Evolutionary conservation across 805 yeast species (phyloP).

Genomic region (Metschnikowia aberdeeniae): DNA sequence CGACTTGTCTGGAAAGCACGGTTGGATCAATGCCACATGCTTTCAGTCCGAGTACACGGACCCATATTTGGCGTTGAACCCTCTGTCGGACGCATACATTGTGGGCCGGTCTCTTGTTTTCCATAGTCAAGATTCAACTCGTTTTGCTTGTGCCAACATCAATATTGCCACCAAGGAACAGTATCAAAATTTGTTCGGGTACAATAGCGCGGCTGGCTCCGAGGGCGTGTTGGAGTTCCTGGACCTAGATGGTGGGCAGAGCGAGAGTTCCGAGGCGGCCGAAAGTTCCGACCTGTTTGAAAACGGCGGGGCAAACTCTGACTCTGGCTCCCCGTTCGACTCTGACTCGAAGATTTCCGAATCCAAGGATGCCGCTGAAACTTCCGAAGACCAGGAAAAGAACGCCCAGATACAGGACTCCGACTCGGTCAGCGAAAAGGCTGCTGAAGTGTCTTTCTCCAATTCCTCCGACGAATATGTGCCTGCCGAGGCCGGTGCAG

Average conservation of each 20-base stretch:
- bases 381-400: not conserved
- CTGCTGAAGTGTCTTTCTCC: not conserved
- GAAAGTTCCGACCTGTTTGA: not conserved
- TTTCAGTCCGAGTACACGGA: slow-evolving; percentile 61
- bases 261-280: not conserved
- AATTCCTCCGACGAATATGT: slow-evolving; percentile 4
- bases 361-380: not conserved
- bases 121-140: slow-evolving; percentile 11
- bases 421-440: not conserved
- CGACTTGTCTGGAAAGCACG: slow-evolving; percentile 76
- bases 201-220: not conserved
- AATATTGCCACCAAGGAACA: slow-evolving; percentile 17
- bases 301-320: not conserved
- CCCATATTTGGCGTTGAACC: slow-evolving; percentile 60
- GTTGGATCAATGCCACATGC: slow-evolving; percentile 65
- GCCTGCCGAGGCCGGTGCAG: slow-evolving; percentile 9
- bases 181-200: slow-evolving; percentile 8
- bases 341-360: not conserved
- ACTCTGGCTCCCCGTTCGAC: too few relatives aligned
- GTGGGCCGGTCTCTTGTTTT: slow-evolving; percentile 47
- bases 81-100: slow-evolving; percentile 51
- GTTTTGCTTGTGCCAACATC: slow-evolving; percentile 19
- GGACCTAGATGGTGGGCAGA: not conserved
- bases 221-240: not conserved
- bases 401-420: not conserved